Evolutionary conservation across 2,329 filamentous ascomycete species (phyloP), one percentile per base, ranked within the genome.

Genomic region (Stagonosporopsis cucurbitacearum): DNA sequence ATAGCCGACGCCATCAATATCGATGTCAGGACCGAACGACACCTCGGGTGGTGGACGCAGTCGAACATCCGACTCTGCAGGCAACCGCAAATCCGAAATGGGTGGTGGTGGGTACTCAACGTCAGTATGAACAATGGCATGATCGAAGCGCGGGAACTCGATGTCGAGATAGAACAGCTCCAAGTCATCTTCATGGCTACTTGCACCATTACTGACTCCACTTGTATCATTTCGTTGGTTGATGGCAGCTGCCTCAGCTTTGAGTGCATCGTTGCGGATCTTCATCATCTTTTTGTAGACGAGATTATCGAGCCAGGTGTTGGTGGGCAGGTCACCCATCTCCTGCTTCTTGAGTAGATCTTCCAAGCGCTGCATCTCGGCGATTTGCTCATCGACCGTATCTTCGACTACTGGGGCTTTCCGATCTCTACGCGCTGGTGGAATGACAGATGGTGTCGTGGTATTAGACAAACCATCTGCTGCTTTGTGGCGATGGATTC

Each of bases 341-440:
- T 99, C 96, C 71, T 98, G 95, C 77, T 96, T 96, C 78, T 99
- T 99, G 72, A 99, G 90, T 20, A 98, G 77, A 50, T 87, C 88
- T 70, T 98, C 93, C 64, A 99, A 84, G 17, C 95, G 84, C 67
- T 97, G 92, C 59, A 97, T 83, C 75, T 99, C 95, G 49, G 91
- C 87, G 57, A 96, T 87, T 64, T 88, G 88, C 54, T 90, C 86
- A n/a, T 82, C 78, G 1, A 82, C 76, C 1, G 71, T 69, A 48
- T 77, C 73, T 36, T 77, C 77, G 45, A 79, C 78, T 5, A 79
- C 80, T 36, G 78, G 81, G 2, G 79, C 77, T 25, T 81, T 81
- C 46, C 83, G 69, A 4, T 69, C 80, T 49, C 79, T 83, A 55
- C 79, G 81, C 53, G 84, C 86, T 2, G 81, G 78, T 3, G 86